A percentile compares a stretch with the other conserved stretches of the same genome.
These are phyloP conservation scores for Articulospora tetracladia DNA, from an alignment of 495 filamentous ascomycete genomes.

Conservation along the genomic window DNA sequence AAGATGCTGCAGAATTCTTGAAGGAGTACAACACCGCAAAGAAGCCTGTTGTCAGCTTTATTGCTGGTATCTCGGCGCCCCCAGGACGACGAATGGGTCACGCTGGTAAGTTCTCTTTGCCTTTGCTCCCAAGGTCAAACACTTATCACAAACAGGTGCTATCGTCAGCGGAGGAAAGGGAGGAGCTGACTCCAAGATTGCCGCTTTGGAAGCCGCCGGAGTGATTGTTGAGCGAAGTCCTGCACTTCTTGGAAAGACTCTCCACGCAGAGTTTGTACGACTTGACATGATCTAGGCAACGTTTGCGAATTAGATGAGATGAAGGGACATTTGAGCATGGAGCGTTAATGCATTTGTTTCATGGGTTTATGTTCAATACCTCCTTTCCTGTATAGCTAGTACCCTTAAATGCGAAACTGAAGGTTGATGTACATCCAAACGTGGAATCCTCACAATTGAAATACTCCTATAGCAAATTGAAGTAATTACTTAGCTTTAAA, in stretches of 20 bases:
- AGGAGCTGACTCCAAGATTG: conserved; percentile 95
- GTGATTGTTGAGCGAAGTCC: conserved; percentile 96
- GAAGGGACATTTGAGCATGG: conserved; percentile 17
- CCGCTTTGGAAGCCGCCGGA: conserved; percentile 86
- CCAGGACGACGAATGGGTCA: conserved; percentile 97
- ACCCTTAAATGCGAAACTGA: neutral
- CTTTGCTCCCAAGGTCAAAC: conserved; percentile 14
- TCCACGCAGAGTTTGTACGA: conserved; percentile 94
- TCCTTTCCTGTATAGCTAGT: conserved; percentile 27
- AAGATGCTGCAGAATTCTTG: conserved; percentile 96
- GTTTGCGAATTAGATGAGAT: conserved; percentile 18
- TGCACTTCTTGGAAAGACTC: conserved; percentile 82
- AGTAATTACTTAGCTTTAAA: no score
- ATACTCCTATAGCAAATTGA: no score
- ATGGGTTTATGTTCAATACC: conserved; percentile 21
- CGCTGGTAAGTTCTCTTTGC: conserved; percentile 53
- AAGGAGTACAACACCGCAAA: conserved; percentile 84
- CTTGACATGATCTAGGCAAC: conserved; percentile 78
- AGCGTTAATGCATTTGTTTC: conserved; percentile 25
- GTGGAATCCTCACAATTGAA: no score
- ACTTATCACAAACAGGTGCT: conserved; percentile 48
- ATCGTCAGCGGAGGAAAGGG: conserved; percentile 98
- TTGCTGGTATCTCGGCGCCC: conserved; percentile 95
- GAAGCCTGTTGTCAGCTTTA: conserved; percentile 97
- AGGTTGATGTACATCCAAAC: neutral